phyloP scores from a whole-genome alignment of 495 filamentous ascomycete genomes.

The Tuber umbilicatum region DNA sequence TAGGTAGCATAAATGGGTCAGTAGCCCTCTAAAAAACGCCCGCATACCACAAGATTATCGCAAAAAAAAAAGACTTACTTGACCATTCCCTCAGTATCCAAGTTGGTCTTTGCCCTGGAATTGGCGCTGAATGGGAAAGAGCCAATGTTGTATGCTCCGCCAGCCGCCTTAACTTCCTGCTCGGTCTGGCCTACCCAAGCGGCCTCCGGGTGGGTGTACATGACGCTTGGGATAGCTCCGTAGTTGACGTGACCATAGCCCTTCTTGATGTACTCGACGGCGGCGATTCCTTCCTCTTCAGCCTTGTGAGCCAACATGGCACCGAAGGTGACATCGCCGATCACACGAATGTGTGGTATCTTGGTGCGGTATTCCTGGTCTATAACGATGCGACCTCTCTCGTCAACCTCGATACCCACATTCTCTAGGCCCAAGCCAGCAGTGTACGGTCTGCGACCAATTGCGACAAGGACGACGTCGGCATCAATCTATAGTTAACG shows the following conservation, averaged over 20 bases:
- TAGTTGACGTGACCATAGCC: slow-evolving; percentile 98
- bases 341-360: slow-evolving; percentile 88
- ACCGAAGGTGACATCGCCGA: slow-evolving; percentile 94
- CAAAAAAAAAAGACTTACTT: slow-evolving; percentile 49
- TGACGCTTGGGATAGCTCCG: slow-evolving; percentile 91
- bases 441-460: slow-evolving; percentile 93
- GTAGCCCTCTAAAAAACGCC: slow-evolving; percentile 1
- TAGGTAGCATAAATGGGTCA: slow-evolving; percentile 5
- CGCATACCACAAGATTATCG: neutral
- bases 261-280: slow-evolving; percentile 93
- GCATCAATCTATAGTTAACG: slow-evolving; percentile 62
- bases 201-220: slow-evolving; percentile 98
- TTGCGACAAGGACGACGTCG: slow-evolving; percentile 94
- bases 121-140: slow-evolving; percentile 97
- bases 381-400: slow-evolving; percentile 87
- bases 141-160: slow-evolving; percentile 83
- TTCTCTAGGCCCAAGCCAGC: slow-evolving; percentile 85
- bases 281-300: slow-evolving; percentile 94
- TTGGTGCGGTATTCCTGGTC: slow-evolving; percentile 98
- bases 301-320: slow-evolving; percentile 99
- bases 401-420: slow-evolving; percentile 88
- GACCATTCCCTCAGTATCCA: slow-evolving; percentile 91
- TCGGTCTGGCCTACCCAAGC: slow-evolving; percentile 98
- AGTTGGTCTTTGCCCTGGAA: slow-evolving; percentile 96
- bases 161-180: slow-evolving; percentile 84